phyloP scores from a whole-genome alignment of 2,329 filamentous ascomycete genomes.

The Fusarium sp. region DNA sequence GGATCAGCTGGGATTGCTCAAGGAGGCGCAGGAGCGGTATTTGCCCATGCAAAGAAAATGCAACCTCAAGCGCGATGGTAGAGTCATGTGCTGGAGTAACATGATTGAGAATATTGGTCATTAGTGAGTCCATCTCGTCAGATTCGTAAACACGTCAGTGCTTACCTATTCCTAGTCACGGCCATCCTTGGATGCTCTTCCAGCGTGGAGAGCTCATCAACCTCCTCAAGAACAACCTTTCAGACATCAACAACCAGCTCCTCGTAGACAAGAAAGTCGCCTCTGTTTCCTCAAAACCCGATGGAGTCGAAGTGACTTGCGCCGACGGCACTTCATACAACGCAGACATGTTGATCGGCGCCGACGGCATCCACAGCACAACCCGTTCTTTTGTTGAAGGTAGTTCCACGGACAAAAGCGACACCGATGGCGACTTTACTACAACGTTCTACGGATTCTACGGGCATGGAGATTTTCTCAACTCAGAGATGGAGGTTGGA shows the following conservation, averaged over 20 bases:
- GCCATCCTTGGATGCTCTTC: conserved; percentile 37
- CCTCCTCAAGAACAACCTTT: conserved; percentile 19
- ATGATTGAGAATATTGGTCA: conserved; percentile 26
- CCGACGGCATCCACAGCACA: conserved; percentile 36
- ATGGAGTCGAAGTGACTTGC: conserved; percentile 24
- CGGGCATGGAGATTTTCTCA: conserved; percentile 7
- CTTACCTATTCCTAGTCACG: conserved; percentile 1
- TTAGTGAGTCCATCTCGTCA: conserved; percentile 2
- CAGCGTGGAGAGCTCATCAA: conserved; percentile 30
- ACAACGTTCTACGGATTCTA: conserved; percentile 31
- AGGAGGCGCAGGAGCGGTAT: neutral
- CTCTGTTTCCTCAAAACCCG: neutral
- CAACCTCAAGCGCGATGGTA: conserved; percentile 18
- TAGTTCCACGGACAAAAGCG: neutral
- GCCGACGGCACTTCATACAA: conserved; percentile 19
- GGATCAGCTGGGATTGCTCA: conserved; percentile 23
- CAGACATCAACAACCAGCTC: conserved; percentile 7
- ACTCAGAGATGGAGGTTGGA: neutral
- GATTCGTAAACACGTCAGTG: fast-evolving
- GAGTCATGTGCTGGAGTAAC: conserved; percentile 24
- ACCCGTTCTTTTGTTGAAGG: conserved; percentile 12
- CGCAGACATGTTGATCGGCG: conserved; percentile 31
- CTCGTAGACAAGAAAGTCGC: conserved; percentile 27
- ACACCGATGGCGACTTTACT: conserved; percentile 3
- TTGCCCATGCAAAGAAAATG: conserved; percentile 27